These are phyloP conservation scores for Aspergillus ustus DNA, from an alignment of 2,329 filamentous ascomycete species.

Conservation along the genomic window DNA sequence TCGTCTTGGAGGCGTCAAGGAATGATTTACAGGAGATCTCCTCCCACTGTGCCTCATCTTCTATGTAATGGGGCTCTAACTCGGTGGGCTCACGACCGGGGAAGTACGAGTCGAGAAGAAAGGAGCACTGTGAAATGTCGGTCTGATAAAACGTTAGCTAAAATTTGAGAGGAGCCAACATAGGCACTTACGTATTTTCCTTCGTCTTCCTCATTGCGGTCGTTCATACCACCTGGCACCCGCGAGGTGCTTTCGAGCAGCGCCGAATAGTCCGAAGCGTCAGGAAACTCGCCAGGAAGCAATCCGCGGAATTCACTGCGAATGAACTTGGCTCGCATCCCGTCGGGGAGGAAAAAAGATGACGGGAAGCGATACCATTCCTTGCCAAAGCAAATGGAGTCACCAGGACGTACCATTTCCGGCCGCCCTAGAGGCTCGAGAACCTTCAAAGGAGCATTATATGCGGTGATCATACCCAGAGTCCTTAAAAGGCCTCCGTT, in stretches of 20 bases:
- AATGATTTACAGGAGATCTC: slow-evolving; percentile 75
- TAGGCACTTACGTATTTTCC: slow-evolving; percentile 73
- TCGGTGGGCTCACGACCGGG: slow-evolving; percentile 63
- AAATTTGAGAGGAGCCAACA: background rate
- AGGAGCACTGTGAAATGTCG: slow-evolving; percentile 74
- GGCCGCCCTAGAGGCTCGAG: slow-evolving; percentile 53
- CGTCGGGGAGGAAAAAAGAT: slow-evolving; percentile 85
- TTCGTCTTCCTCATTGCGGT: slow-evolving; percentile 82
- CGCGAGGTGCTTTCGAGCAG: slow-evolving; percentile 84
- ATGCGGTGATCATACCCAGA: slow-evolving; percentile 77
- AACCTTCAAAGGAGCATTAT: slow-evolving; percentile 77
- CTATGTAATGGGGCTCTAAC: slow-evolving; percentile 79
- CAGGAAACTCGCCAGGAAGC: slow-evolving; percentile 86
- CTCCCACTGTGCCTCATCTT: slow-evolving; percentile 78
- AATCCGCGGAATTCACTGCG: slow-evolving; percentile 88
- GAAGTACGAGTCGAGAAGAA: slow-evolving; percentile 86
- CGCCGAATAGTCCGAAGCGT: slow-evolving; percentile 70
- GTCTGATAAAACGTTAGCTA: slow-evolving; percentile 49
- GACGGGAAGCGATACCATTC: slow-evolving; percentile 99
- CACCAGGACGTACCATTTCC: slow-evolving; percentile 62
- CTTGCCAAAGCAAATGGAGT: slow-evolving; percentile 86
- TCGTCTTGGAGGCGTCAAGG: slow-evolving; percentile 77
- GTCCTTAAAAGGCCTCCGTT: slow-evolving; percentile 72
- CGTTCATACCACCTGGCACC: slow-evolving; percentile 84
- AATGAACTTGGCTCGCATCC: slow-evolving; percentile 85